phyloP scores from a whole-genome alignment of 371 early-diverging fungal genomes.

The Mortierella sp. region DNA sequence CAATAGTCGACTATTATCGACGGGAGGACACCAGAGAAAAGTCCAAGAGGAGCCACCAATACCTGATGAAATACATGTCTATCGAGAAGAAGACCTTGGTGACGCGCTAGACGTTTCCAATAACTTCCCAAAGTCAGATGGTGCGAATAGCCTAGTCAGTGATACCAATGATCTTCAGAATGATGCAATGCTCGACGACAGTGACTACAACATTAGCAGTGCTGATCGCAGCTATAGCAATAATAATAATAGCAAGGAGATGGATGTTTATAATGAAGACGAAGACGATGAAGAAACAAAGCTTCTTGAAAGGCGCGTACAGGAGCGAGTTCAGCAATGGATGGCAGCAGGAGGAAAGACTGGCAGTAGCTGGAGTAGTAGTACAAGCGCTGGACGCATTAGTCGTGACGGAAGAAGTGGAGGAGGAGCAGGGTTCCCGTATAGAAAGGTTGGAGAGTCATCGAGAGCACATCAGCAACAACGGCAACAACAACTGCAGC shows the following conservation, averaged over 20 bases:
- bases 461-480: neutral
- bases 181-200: neutral
- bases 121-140: neutral
- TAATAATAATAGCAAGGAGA: neutral
- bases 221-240: neutral
- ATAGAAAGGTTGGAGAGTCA: constrained; percentile 11
- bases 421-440: neutral
- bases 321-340: neutral
- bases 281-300: neutral
- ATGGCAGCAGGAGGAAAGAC: constrained; percentile 1
- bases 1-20: neutral
- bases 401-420: constrained; percentile 5
- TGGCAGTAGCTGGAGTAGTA: constrained; percentile 5
- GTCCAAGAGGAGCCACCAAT: neutral
- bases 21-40: neutral
- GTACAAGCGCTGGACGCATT: constrained; percentile 6
- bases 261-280: neutral
- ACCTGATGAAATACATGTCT: constrained; percentile 3
- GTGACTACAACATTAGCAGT: neutral
- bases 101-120: neutral
- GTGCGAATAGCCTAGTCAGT: too few species aligned
- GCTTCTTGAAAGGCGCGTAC: neutral
- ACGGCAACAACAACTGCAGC: neutral
- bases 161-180: neutral
- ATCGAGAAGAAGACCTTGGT: constrained; percentile 8